A percentile compares a stretch with the other conserved stretches of the same genome.
These are phyloP conservation scores for Pseudophaeomoniella oleicola DNA, from an alignment of 2,329 filamentous ascomycete species.

Conservation along the genomic window DNA sequence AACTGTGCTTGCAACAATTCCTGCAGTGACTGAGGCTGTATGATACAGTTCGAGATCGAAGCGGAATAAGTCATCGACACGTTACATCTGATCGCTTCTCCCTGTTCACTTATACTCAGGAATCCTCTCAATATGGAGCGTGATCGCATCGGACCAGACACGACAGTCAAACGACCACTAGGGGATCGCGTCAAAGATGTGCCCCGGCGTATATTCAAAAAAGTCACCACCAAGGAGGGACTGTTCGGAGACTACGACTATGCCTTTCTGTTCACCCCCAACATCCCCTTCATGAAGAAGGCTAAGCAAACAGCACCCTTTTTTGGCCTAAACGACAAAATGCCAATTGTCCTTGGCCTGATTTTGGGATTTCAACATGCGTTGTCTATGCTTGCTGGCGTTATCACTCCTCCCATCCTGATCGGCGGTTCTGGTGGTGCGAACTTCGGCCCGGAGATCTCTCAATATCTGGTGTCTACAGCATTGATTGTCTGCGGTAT, in stretches of 20 bases:
- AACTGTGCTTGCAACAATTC: too few relatives aligned
- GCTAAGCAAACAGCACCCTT: slow-evolving; percentile 46
- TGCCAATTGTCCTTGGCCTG: slow-evolving; percentile 51
- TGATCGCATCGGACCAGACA: slow-evolving; percentile 28
- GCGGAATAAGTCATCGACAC: too few relatives aligned
- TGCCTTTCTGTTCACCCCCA: slow-evolving; percentile 68
- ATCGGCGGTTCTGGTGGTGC: slow-evolving; percentile 40
- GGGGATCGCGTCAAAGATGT: slow-evolving; percentile 15
- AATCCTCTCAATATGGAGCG: slow-evolving; percentile 13
- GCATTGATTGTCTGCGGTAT: slow-evolving; percentile 54
- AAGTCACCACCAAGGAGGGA: slow-evolving; percentile 42
- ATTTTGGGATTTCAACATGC: slow-evolving; percentile 57
- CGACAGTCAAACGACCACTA: slow-evolving; percentile 20
- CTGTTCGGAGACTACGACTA: slow-evolving; percentile 83
- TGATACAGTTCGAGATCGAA: too few relatives aligned
- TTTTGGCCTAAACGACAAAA: slow-evolving; percentile 54
- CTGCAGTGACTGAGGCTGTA: too few relatives aligned
- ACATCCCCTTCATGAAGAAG: slow-evolving; percentile 67
- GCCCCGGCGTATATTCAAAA: slow-evolving; percentile 17
- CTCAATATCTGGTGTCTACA: slow-evolving; percentile 54
- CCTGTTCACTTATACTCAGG: too few relatives aligned
- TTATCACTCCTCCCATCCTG: slow-evolving; percentile 51
- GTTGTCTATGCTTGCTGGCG: slow-evolving; percentile 49
- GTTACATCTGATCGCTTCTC: too few relatives aligned
- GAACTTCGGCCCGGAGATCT: slow-evolving; percentile 37